Conservation (phyloP, 2,329 filamentous ascomycete genomes). For the Penicillium sp. region DNA sequence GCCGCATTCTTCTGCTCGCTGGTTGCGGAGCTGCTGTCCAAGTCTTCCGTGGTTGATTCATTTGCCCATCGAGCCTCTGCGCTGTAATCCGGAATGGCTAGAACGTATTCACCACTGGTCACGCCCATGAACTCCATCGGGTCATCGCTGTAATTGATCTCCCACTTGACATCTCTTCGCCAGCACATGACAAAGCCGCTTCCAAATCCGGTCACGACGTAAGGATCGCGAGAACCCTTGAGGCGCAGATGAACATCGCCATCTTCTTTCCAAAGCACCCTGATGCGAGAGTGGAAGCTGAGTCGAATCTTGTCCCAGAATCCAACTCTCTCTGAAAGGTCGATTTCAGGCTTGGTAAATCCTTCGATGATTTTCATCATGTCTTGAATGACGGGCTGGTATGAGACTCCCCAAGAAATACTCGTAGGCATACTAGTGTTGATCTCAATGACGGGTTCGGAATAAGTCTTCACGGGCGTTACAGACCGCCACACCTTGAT, state of each 20-base stretch:
- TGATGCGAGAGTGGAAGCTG: slow-evolving; percentile 89
- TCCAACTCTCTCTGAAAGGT: slow-evolving; percentile 89
- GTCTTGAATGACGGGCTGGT: slow-evolving; percentile 96
- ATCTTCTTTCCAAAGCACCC: slow-evolving; percentile 90
- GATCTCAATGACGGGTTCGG: slow-evolving; percentile 88
- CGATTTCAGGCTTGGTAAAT: slow-evolving; percentile 93
- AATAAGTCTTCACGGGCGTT: slow-evolving; percentile 94
- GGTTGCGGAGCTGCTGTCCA: slow-evolving; percentile 66
- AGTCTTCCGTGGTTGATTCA: slow-evolving; percentile 54
- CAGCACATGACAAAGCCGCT: slow-evolving; percentile 98
- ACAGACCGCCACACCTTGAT: slow-evolving; percentile 90
- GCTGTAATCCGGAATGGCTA: slow-evolving; percentile 93
- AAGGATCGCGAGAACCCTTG: slow-evolving; percentile 89
- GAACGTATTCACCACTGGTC: slow-evolving; percentile 91
- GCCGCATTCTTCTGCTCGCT: slow-evolving; percentile 73
- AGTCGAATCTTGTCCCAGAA: slow-evolving; percentile 99
- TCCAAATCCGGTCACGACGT: slow-evolving; percentile 88
- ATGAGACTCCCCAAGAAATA: slow-evolving; percentile 96
- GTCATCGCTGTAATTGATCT: slow-evolving; percentile 82
- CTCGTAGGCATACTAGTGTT: slow-evolving; percentile 90
- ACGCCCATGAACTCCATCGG: slow-evolving; percentile 94
- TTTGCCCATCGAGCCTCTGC: slow-evolving; percentile 76
- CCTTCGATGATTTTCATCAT: slow-evolving; percentile 99
- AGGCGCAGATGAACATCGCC: slow-evolving; percentile 93
- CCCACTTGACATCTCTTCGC: slow-evolving; percentile 91